Conservation (phyloP, 1,139 yeast genomes). For the Hansenula lynferdii region DNA sequence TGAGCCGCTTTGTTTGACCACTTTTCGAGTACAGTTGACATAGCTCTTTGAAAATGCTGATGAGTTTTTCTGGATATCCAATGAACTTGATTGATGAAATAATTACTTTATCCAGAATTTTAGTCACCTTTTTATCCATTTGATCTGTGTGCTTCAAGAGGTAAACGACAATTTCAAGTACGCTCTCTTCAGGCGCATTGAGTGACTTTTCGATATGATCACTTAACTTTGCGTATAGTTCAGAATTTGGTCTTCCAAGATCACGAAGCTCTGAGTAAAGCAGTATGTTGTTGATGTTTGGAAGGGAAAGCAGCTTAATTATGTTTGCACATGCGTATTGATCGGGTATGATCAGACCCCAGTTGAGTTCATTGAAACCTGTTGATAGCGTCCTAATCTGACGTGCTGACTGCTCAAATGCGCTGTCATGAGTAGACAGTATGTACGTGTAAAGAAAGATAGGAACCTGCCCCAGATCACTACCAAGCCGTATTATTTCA, state of each 20-base stretch:
- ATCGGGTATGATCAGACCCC: slow-evolving; percentile 13
- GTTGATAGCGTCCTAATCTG: background rate
- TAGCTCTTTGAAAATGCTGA: slow-evolving; percentile 4
- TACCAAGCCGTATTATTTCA: slow-evolving; percentile 1
- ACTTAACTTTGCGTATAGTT: slow-evolving; percentile 10
- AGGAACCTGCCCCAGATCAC: slow-evolving; percentile 8
- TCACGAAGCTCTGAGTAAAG: slow-evolving; percentile 12
- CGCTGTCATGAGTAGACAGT: slow-evolving; percentile 7
- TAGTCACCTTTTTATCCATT: slow-evolving; percentile 1
- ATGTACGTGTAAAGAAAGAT: slow-evolving; percentile 12
- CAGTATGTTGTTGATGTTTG: slow-evolving; percentile 9
- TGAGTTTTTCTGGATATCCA: slow-evolving; percentile 5
- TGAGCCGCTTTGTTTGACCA: slow-evolving; percentile 24
- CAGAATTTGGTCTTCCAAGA: slow-evolving; percentile 11
- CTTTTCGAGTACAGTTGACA: slow-evolving; percentile 4
- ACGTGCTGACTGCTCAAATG: slow-evolving; percentile 1
- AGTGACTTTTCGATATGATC: slow-evolving; percentile 5
- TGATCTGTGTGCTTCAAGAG: slow-evolving; percentile 3
- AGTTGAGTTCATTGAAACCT: slow-evolving; percentile 7
- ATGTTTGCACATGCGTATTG: slow-evolving; percentile 4
- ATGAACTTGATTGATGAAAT: slow-evolving; percentile 4
- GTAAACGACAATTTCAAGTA: slow-evolving; percentile 4
- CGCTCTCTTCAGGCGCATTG: background rate
- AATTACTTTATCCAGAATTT: slow-evolving; percentile 13
- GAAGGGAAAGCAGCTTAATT: slow-evolving; percentile 10